Percentiles rank a stretch among this genome's conserved stretches.
phyloP scores from a whole-genome alignment of 2,329 filamentous ascomycete genomes.

The Hirsutella thompsonii region DNA sequence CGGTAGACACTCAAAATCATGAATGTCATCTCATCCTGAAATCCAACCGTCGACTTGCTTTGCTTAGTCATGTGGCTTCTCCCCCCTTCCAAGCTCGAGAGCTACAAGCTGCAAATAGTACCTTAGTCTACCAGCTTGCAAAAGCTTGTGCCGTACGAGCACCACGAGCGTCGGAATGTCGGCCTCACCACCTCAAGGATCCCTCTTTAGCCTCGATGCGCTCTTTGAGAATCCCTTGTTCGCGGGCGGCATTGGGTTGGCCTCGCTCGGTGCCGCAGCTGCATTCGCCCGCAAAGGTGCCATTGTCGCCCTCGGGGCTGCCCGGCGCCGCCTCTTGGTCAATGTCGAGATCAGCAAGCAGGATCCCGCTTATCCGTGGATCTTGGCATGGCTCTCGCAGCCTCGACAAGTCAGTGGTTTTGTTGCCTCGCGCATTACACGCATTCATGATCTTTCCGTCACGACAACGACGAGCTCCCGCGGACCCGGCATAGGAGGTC shows the following conservation, averaged over 20 bases:
- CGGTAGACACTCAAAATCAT: too few relatives aligned
- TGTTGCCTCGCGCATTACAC: constrained; percentile 42
- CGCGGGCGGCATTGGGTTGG: constrained; percentile 75
- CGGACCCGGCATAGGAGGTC: constrained; percentile 46
- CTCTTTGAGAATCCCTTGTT: constrained; percentile 53
- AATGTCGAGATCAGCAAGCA: constrained; percentile 93
- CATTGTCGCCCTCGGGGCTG: constrained; percentile 56
- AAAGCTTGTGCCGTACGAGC: neutral
- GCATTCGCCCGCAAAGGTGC: constrained; percentile 70
- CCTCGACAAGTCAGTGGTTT: constrained; percentile 55
- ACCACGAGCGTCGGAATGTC: constrained; percentile 14
- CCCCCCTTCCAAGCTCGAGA: too few relatives aligned
- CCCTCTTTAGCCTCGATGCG: constrained; percentile 37
- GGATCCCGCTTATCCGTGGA: constrained; percentile 87
- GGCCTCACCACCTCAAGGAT: constrained; percentile 15
- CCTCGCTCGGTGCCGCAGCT: constrained; percentile 70
- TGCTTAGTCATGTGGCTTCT: too few relatives aligned
- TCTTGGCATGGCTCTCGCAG: constrained; percentile 85
- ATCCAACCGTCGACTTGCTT: too few relatives aligned
- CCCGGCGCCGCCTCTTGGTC: constrained; percentile 78
- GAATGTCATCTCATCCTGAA: too few relatives aligned
- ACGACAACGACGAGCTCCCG: constrained; percentile 47
- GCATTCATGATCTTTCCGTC: constrained; percentile 47
- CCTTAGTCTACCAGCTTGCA: too few relatives aligned
- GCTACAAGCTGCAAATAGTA: too few relatives aligned